A percentile compares a stretch with the other conserved stretches of the same genome.
These are phyloP conservation scores for Saccharomycopsis schoenii DNA, from an alignment of 805 yeast genomes.

Conservation along the genomic window DNA sequence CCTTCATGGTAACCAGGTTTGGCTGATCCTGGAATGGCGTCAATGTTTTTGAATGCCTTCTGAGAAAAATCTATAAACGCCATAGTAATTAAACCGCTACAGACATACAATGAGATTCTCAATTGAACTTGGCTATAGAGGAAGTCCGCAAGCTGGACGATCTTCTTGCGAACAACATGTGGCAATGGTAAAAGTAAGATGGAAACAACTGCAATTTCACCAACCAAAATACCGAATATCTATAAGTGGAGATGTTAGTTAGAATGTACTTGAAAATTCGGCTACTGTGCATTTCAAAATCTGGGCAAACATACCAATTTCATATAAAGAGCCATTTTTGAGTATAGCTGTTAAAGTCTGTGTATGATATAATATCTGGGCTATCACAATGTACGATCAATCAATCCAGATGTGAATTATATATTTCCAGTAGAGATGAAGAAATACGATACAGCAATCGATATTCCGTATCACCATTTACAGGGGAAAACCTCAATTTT, in stretches of 20 bases:
- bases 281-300: too few relatives aligned
- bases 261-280: too few relatives aligned
- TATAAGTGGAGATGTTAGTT: not conserved
- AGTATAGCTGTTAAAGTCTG: too few relatives aligned
- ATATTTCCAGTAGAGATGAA: too few relatives aligned
- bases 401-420: too few relatives aligned
- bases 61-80: slow-evolving; percentile 48
- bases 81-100: slow-evolving; percentile 33
- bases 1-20: slow-evolving; percentile 3
- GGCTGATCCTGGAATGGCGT: slow-evolving; percentile 17
- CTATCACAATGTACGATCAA: too few relatives aligned
- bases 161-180: slow-evolving; percentile 33
- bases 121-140: slow-evolving; percentile 31
- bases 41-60: slow-evolving; percentile 26
- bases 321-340: slow-evolving; percentile 16
- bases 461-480: too few relatives aligned
- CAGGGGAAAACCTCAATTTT: not conserved
- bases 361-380: too few relatives aligned
- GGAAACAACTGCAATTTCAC: slow-evolving; percentile 42
- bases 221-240: slow-evolving; percentile 37
- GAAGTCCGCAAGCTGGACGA: slow-evolving; percentile 30
- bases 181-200: slow-evolving; percentile 49
- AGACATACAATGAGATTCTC: slow-evolving; percentile 35
- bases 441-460: too few relatives aligned
- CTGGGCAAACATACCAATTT: slow-evolving; percentile 11